Evolutionary conservation across 2,329 filamentous ascomycete species (phyloP), one percentile per base, ranked within the genome.

Genomic region (Xylaria sp.): DNA sequence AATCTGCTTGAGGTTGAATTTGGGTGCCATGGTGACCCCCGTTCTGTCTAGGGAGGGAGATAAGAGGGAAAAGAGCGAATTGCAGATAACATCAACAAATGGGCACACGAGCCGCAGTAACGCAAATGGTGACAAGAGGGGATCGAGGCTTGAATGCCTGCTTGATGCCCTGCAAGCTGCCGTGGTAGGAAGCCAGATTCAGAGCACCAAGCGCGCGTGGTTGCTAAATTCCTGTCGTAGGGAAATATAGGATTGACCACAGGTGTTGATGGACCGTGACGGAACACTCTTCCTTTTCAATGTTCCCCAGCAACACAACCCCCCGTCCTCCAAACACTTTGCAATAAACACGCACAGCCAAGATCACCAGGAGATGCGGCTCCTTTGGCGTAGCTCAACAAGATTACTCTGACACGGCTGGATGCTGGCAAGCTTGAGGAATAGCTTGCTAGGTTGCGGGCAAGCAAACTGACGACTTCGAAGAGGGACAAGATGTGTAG

Each of bases 1-100:
- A 66, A 97, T 82, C 77, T 91, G 90, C 80, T 89, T 93, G 76
- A 88, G 80, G 73, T 80, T 87, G 70, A 71, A 62, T 62, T 55
- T 72, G 46, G 64, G 66, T 49, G 66, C 31, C 68, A 71, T 73
- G 31, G 18, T 58, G 61, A 43, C 28, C 39, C 20, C 12, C n/a
- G 39, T 52, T 36, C 2, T 54, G 18, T 31, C 28, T 20, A 56
- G 33, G 28, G 36, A 33, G 28, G 48, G 33, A 43, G 39, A 15
- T 43, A n/a, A 20, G n/a, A 31, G 15, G 18, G 20, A 43, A 57
- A 23, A 41, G 28, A 49, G n/a, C 39, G n/a, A 33, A 52, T 55
- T 39, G 41, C 33, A 25, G 43, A 48, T 57, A 23, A 52, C 59
- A 41, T 62, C 48, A 59, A 54, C 28, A 49, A 48, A 56, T 13